phyloP scores from a whole-genome alignment of 768 basidiomycete species.

The Candolleomyces eurysporus region DNA sequence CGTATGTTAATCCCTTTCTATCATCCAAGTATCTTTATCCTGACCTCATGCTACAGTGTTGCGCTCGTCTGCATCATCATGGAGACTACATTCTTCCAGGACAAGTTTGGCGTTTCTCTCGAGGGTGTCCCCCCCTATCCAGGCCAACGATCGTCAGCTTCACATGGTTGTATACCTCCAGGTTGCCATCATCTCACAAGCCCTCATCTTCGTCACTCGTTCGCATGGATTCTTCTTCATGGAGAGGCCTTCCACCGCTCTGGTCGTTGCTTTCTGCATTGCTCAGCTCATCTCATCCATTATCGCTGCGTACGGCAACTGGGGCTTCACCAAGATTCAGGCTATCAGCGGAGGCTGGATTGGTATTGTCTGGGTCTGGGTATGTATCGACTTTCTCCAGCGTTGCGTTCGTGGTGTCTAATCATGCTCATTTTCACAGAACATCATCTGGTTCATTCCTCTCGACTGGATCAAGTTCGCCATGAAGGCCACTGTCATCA shows the following conservation, averaged over 20 bases:
- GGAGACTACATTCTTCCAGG: slow-evolving; percentile 87
- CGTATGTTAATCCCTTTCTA: slow-evolving; percentile 51
- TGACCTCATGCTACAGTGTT: slow-evolving; percentile 42
- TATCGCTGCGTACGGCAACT: slow-evolving; percentile 92
- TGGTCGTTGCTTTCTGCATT: slow-evolving; percentile 85
- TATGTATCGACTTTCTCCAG: slow-evolving; percentile 35
- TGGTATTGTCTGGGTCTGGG: slow-evolving; percentile 97
- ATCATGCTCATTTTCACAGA: slow-evolving; percentile 41
- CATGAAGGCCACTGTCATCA: slow-evolving; percentile 93
- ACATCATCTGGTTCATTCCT: slow-evolving; percentile 94
- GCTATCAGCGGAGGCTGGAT: slow-evolving; percentile 92
- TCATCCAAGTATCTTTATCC: slow-evolving; percentile 8
- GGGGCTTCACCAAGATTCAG: slow-evolving; percentile 87
- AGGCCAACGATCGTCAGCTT: slow-evolving; percentile 64
- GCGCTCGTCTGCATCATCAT: slow-evolving; percentile 80
- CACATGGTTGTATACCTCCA: slow-evolving; percentile 93
- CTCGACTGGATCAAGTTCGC: slow-evolving; percentile 95
- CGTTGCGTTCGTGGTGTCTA: neutral
- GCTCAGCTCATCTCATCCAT: slow-evolving; percentile 95
- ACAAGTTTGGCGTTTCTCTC: slow-evolving; percentile 76
- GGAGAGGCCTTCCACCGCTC: slow-evolving; percentile 93
- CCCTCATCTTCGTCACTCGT: slow-evolving; percentile 94
- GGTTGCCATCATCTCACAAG: slow-evolving; percentile 98
- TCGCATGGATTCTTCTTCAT: slow-evolving; percentile 95
- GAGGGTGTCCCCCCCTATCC: slow-evolving; percentile 24